Base-by-base conservation (phyloP, 2,329 filamentous ascomycete species). In the Fusarium floridanum region DNA sequence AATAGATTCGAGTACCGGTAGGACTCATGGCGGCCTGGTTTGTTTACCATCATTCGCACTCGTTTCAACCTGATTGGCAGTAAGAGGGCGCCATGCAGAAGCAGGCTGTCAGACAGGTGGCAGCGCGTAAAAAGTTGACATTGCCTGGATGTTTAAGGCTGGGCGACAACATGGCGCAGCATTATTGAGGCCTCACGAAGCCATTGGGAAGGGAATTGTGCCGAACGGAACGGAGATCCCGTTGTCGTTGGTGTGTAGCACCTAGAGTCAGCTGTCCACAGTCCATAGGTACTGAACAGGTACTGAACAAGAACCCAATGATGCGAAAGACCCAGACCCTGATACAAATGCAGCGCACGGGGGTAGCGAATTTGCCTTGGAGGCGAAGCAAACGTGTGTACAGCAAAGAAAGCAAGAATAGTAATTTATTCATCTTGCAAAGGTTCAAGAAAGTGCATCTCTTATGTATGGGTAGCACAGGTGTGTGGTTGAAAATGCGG, bases 81-180 rank as follows among this genome's bases (percentile, higher is more conserved):
- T 17, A 22, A 5, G 55, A 17, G 55, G 39, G n/a, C 55, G 32
- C 55, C 55, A 59, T 59, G 55, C 55, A 59, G 55, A 24, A 59
- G 55, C 55, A 59, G 55, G 34, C 55, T 59, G 32, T 34, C 55
- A 24, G 32, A 37, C 14, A 59, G 55, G 55, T 59, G 55, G 55
- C 55, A 59, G 34, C 16, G 34, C 55, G 34, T 34, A 39, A 59
- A 39, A 39, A n/a, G 34, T 11, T 37, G 34, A 16, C 55, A 37
- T 22, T 29, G 20, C 20, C 34, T 59, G 14, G 34, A n/a, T 36
- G 55, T 39, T n/a, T 27, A 36, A 24, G 55, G 16, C 48, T 20
- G 17, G 16, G 36, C 34, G 16, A 27, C 22, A 36, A 39, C 34
- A 37, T 59, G 55, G 55, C 55, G 55, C 55, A 59, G 55, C 29